Conservation (phyloP, 306 rosid genomes). For the Quercus robur region DNA sequence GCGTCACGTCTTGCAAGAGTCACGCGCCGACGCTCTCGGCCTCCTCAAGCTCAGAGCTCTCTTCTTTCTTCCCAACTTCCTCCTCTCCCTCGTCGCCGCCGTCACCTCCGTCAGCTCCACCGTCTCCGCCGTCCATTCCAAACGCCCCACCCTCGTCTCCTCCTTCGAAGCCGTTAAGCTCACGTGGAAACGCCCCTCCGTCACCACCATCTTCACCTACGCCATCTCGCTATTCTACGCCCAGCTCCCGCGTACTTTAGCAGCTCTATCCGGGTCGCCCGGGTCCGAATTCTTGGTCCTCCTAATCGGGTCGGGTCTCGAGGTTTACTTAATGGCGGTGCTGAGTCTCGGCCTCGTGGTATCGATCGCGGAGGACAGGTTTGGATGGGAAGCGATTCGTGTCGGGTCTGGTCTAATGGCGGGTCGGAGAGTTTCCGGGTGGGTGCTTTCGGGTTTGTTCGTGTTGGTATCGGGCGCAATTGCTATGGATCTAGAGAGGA, state of each 20-base stretch:
- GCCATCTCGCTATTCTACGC: constrained; percentile 39
- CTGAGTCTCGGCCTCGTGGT: constrained; percentile 53
- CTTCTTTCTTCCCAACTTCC: constrained; percentile 48
- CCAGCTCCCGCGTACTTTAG: constrained; percentile 22
- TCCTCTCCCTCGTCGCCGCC: constrained; percentile 64
- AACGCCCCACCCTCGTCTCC: constrained; percentile 29
- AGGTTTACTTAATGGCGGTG: constrained; percentile 62
- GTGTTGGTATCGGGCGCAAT: constrained; percentile 34
- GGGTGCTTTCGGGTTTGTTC: constrained; percentile 49
- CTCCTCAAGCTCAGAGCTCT: constrained; percentile 52
- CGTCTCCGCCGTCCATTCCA: constrained; percentile 19
- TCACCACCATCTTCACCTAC: constrained; percentile 55
- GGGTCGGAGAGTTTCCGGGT: constrained; percentile 48
- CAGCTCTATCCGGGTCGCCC: constrained; percentile 7
- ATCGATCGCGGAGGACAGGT: constrained; percentile 63
- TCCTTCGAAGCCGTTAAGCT: constrained; percentile 22
- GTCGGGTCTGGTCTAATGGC: constrained; percentile 48
- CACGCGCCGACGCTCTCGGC: constrained; percentile 58
- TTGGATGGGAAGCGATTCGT: constrained; percentile 62
- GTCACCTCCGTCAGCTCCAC: constrained; percentile 50
- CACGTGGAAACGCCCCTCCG: constrained; percentile 38
- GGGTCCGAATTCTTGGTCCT: constrained; percentile 8
- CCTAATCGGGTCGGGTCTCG: constrained; percentile 27
- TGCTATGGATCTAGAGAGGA: constrained; percentile 25
- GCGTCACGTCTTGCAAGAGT: constrained; percentile 67